These are phyloP conservation scores for Coemansia reversa DNA, from an alignment of 192 early-diverging fungal genomes.

Conservation along the genomic window DNA sequence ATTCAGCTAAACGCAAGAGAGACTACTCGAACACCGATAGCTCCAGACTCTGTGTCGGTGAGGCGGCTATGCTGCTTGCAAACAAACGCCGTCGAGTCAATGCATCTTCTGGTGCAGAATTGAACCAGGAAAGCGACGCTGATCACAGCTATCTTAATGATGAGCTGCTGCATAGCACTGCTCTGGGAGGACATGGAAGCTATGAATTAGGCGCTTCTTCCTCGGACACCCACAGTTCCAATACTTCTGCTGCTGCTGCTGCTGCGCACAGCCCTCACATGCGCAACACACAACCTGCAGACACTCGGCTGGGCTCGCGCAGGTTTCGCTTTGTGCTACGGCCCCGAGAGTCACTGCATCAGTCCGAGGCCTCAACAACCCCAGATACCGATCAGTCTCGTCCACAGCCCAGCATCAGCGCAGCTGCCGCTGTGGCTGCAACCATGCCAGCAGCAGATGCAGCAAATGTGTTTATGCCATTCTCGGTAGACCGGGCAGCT, in stretches of 20 bases:
- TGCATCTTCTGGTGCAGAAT: background rate
- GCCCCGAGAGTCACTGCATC: conserved; percentile 5
- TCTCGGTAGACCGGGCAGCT: conserved; percentile 6
- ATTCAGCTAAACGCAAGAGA: conserved; percentile 14
- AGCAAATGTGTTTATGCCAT: conserved; percentile 18
- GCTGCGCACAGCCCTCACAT: background rate
- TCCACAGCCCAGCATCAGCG: conserved; percentile 1
- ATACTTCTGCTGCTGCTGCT: no score
- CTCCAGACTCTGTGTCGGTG: conserved; percentile 24
- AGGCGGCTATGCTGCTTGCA: background rate
- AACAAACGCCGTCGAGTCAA: conserved; percentile 2
- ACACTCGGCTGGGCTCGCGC: background rate
- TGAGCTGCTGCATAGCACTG: background rate
- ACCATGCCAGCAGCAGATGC: conserved; percentile 6
- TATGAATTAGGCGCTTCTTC: background rate
- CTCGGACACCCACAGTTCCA: background rate
- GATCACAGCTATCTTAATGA: background rate
- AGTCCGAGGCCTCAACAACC: background rate
- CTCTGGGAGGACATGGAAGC: background rate
- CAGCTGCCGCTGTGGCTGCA: conserved; percentile 1
- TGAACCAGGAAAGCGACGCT: background rate
- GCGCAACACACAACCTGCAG: background rate
- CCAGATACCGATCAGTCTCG: background rate
- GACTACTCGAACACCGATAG: background rate
- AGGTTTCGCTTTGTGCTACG: conserved; percentile 22